These are phyloP conservation scores for Trichoderma citrinoviride DNA, from an alignment of 2,329 filamentous ascomycete species.

Conservation along the genomic window DNA sequence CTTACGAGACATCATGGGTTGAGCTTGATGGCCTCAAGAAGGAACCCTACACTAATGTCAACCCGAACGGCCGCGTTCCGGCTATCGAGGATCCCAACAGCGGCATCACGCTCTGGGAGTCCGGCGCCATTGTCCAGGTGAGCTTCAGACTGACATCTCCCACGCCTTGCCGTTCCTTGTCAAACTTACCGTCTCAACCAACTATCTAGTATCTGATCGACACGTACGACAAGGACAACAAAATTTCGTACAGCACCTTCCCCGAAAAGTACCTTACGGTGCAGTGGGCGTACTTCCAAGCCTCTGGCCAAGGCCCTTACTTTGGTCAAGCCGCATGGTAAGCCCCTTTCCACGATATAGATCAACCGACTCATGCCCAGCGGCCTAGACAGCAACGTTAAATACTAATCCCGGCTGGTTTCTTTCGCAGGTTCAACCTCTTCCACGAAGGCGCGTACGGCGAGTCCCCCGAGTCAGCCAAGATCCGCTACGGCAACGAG, in stretches of 20 bases:
- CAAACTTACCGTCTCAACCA: not conserved
- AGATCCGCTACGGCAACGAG: slow-evolving; percentile 30
- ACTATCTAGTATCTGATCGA: slow-evolving; percentile 25
- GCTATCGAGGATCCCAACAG: slow-evolving; percentile 27
- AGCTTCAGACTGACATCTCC: not conserved
- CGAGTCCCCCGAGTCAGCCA: slow-evolving; percentile 28
- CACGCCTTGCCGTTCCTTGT: not conserved
- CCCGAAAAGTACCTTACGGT: slow-evolving; percentile 12
- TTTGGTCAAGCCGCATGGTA: slow-evolving; percentile 30
- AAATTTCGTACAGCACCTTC: slow-evolving; percentile 18
- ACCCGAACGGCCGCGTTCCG: slow-evolving; percentile 37
- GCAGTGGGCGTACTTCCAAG: slow-evolving; percentile 30
- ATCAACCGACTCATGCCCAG: not conserved
- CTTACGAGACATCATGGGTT: slow-evolving; percentile 31
- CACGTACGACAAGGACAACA: slow-evolving; percentile 25
- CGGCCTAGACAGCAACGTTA: not conserved
- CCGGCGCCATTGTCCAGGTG: slow-evolving; percentile 25
- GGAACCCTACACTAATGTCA: slow-evolving; percentile 29
- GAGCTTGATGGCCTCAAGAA: slow-evolving; percentile 28
- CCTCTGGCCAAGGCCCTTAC: slow-evolving; percentile 33
- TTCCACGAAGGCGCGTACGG: slow-evolving; percentile 9
- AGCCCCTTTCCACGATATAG: not conserved
- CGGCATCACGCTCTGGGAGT: slow-evolving; percentile 26
- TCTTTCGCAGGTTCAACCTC: slow-evolving; percentile 17
- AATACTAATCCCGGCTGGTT: not conserved